Base-by-base conservation (phyloP, 1,284 basidiomycete genomes). In the Marasmius oreades region DNA sequence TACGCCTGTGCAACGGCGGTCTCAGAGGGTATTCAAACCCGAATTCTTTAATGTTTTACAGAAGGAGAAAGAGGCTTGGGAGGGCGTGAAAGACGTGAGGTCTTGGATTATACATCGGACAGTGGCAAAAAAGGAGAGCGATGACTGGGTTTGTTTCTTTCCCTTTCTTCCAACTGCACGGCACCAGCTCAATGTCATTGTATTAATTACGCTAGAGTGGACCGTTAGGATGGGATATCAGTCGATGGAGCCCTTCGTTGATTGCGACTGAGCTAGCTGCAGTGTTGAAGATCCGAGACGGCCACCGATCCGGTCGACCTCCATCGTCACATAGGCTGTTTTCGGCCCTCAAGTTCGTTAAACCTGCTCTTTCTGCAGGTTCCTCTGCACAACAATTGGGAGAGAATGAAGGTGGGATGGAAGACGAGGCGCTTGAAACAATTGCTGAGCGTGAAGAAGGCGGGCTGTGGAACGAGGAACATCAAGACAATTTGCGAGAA, bases 1-100 rank as follows among this genome's bases (percentile, higher is more conserved):
- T 0, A 85, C 85, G 1, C 96, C 96, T 0, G 93, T 98, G 1
- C 76, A 81, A 1, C 78, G 93, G 36, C 80, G 76, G 3, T 78
- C 79, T 1, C 95, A 98, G 69, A 93, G 90, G 66, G 75, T 93
- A 18, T 85, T 74, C 70, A 92, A 92, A 68, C 89, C 90, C 1
- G 77, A 79, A 16, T 92, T 86, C 69, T 91, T 92, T 63, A 82
- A 85, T 20, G 71, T 71, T 44, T 71, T 84, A 12, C 72, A 72
- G 26, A 77, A 72, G 62, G 80, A 82, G 63, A 77, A 81, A 56
- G 79, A 80, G 11, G 83, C 82, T 1, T 78, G 77, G 69, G 82
- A 81, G 52, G 81, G 77, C 10, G 75, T 90, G 28, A 70, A 76
- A 45, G 79, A 83, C 63, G 79, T 82, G 0, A 73, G 76, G 51